These are phyloP conservation scores for Cucumis melo DNA, from an alignment of 306 rosid genomes.

Conservation along the genomic window DNA sequence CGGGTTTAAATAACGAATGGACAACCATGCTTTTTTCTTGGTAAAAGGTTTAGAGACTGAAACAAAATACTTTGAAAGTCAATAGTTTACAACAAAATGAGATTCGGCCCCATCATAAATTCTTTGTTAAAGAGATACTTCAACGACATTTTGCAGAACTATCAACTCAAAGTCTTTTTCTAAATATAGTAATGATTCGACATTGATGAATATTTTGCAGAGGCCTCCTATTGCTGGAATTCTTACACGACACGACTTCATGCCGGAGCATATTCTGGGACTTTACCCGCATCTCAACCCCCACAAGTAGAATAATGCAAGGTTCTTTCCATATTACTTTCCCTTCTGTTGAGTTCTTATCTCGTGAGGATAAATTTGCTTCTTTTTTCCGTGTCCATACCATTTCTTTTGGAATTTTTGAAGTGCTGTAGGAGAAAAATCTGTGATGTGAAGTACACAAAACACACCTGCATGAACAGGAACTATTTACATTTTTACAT, in stretches of 20 bases:
- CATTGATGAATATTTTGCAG: constrained; percentile 21
- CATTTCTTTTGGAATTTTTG: constrained; percentile 1
- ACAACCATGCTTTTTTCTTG: neutral
- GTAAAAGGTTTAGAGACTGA: neutral
- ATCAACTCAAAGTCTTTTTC: neutral
- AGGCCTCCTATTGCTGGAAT: constrained; percentile 82
- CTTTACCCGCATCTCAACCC: constrained; percentile 46
- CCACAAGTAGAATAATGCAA: constrained; percentile 16
- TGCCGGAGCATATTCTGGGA: constrained; percentile 76
- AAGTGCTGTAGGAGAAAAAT: neutral
- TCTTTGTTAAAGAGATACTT: neutral
- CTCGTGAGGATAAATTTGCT: neutral
- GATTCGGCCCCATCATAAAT: neutral
- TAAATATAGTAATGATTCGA: neutral
- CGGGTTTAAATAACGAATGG: neutral
- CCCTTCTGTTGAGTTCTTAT: neutral
- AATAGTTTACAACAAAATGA: neutral
- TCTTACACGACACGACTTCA: constrained; percentile 78
- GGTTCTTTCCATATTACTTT: neutral
- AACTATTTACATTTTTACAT: neutral
- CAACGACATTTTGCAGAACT: neutral
- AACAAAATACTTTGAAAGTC: neutral
- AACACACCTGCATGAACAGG: neutral
- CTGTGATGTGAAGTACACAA: neutral
- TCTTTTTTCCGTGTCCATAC: neutral